Evolutionary conservation across 805 yeast species (phyloP).

Genomic region (Saccharomyces kudriavzevii): DNA sequence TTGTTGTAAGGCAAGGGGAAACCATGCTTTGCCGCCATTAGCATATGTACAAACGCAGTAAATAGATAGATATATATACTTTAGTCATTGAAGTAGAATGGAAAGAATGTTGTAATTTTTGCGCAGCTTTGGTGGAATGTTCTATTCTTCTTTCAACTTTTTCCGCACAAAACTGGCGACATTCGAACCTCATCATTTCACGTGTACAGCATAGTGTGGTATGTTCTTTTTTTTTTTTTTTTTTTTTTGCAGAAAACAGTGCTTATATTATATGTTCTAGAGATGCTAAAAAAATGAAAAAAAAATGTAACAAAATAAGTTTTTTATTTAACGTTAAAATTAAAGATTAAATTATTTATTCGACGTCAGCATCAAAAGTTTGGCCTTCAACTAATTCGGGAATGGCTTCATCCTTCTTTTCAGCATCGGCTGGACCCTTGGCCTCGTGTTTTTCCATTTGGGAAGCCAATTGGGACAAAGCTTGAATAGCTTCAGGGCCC

Average conservation of each 20-base stretch:
- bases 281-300: background rate
- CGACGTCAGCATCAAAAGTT: constrained; percentile 44
- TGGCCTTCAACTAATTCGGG: constrained; percentile 41
- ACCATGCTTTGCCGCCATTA: background rate
- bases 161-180: background rate
- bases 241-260: background rate
- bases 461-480: constrained; percentile 83
- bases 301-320: background rate
- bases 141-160: background rate
- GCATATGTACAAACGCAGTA: background rate
- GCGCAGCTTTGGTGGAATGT: background rate
- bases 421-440: constrained; percentile 39
- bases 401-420: constrained; percentile 54
- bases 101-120: background rate
- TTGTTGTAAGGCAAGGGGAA: constrained; percentile 5
- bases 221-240: background rate
- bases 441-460: constrained; percentile 58
- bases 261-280: background rate
- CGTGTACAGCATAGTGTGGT: background rate
- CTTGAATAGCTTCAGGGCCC: constrained; percentile 90
- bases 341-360: constrained; percentile 11
- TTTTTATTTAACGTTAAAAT: background rate
- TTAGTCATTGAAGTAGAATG: background rate
- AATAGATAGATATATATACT: constrained; percentile 1
- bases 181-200: background rate